Evolutionary conservation across 2,329 filamentous ascomycete species (phyloP), one percentile per base, ranked within the genome.

Genomic region (Clonostachys rhizophaga): DNA sequence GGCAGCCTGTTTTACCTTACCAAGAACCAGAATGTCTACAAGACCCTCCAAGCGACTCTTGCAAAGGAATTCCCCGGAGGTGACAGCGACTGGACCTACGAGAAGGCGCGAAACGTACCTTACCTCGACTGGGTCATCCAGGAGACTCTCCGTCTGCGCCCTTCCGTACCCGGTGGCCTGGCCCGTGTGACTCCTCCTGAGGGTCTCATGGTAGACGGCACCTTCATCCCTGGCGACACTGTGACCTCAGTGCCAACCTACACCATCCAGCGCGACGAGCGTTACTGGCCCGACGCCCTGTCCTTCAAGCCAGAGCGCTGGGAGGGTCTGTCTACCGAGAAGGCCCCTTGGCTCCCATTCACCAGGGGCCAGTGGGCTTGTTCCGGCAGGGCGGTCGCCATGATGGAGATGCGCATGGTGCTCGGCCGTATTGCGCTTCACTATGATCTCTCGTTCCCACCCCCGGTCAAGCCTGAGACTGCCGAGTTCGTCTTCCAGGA

Each of bases 181-280:
- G 40, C 46, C 44, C 55, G 67, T 3, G 45, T 60, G n/a, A 68
- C 66, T 4, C 66, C 67, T 1, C 58, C 59, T 1, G 60, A 65
- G 44, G 68, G 68, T 5, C 47, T 64, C 34, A 51, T 52, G 8
- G 54, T 70, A 9, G 63, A 54, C 9, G 52, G 56, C 3, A 47
- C 43, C 1, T 57, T 56, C 36, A 58, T 67, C 34, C 63, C 63
- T 2, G 63, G 62, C 2, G 52, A 61, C 45, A 58, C 57, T 5
- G 60, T 62, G 16, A 52, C 63, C 24, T 54, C 56, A 9, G 42
- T 62, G 13, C 62, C 63, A 1, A 52, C 52, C 3, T 55, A 61
- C 39, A 57, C 55, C 3, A 52, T 61, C 43, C 46, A 47, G 42
- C 46, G 46, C 41, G 46, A 47, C 41, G 41, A 17, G 34, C 46